Evolutionary conservation across 305 asterid species (phyloP).

Genomic region (Fraxinus dipetala): DNA sequence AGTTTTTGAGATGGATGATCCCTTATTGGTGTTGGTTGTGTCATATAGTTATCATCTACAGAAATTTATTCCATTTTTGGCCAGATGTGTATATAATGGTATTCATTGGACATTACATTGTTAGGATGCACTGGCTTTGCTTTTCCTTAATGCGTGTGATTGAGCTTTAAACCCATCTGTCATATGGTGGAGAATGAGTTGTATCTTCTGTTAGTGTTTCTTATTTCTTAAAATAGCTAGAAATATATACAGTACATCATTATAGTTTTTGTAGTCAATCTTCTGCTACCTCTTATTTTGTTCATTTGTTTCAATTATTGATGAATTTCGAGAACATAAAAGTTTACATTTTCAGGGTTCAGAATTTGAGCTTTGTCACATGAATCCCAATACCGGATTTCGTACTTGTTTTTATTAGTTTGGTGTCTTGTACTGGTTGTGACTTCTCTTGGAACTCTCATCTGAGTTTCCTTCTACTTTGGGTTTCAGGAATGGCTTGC

Average conservation of each 20-base stretch:
- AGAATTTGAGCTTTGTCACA: background rate
- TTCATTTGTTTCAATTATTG: background rate
- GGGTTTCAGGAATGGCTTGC: slow-evolving; percentile 82
- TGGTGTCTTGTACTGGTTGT: background rate
- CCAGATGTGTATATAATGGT: background rate
- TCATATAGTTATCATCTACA: background rate
- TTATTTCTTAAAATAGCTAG: background rate
- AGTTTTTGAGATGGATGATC: background rate
- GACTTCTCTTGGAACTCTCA: background rate
- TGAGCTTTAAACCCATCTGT: background rate
- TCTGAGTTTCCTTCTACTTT: slow-evolving; percentile 12
- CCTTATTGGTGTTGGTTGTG: background rate
- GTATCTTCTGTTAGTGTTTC: background rate
- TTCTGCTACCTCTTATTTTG: background rate
- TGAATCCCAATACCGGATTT: background rate
- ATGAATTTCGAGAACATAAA: background rate
- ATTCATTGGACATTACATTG: background rate
- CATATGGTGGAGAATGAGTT: background rate
- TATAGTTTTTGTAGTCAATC: background rate
- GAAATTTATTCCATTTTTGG: background rate
- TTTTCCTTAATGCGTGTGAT: background rate
- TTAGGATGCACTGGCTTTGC: background rate
- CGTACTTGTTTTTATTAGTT: background rate
- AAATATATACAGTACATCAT: background rate
- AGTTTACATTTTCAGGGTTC: background rate